Conservation (phyloP, 2,329 filamentous ascomycete genomes). For the Aschersonia sp. region DNA sequence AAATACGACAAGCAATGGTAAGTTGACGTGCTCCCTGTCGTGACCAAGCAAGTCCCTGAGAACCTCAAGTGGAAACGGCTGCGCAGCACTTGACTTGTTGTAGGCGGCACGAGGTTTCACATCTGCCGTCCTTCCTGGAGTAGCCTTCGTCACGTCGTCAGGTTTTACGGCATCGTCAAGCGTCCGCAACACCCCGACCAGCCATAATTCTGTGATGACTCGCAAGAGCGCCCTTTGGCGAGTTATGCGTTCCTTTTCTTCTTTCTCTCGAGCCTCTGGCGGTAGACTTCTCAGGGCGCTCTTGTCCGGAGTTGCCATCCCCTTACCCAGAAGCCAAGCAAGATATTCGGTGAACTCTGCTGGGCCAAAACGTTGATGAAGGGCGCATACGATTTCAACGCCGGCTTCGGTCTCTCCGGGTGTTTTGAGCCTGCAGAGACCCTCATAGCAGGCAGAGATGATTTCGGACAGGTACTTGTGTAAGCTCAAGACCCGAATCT, state of each 20-base stretch:
- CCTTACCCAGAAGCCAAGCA: constrained; percentile 83
- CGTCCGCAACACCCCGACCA: constrained; percentile 75
- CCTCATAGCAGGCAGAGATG: constrained; percentile 89
- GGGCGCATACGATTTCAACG: constrained; percentile 84
- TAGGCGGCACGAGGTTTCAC: constrained; percentile 39
- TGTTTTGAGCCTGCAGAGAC: constrained; percentile 79
- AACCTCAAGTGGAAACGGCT: constrained; percentile 95
- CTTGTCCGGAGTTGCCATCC: constrained; percentile 82
- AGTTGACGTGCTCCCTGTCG: constrained; percentile 80
- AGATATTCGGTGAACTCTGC: constrained; percentile 81
- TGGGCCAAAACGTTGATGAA: constrained; percentile 89
- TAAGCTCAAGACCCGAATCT: constrained; percentile 78
- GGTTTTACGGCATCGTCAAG: constrained; percentile 44
- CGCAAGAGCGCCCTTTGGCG: constrained; percentile 76
- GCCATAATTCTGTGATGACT: constrained; percentile 90
- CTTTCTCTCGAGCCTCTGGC: constrained; percentile 75
- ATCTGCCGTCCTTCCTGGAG: constrained; percentile 21
- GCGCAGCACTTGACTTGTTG: constrained; percentile 49
- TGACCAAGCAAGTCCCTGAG: constrained; percentile 90
- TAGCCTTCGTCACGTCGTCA: too few relatives aligned
- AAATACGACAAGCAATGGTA: constrained; percentile 85
- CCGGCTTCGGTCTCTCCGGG: constrained; percentile 85
- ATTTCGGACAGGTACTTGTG: constrained; percentile 97
- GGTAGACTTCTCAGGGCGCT: constrained; percentile 62
- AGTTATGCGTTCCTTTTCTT: constrained; percentile 84